phyloP scores from a whole-genome alignment of 768 basidiomycete genomes.

The Lactarius hengduanensis region DNA sequence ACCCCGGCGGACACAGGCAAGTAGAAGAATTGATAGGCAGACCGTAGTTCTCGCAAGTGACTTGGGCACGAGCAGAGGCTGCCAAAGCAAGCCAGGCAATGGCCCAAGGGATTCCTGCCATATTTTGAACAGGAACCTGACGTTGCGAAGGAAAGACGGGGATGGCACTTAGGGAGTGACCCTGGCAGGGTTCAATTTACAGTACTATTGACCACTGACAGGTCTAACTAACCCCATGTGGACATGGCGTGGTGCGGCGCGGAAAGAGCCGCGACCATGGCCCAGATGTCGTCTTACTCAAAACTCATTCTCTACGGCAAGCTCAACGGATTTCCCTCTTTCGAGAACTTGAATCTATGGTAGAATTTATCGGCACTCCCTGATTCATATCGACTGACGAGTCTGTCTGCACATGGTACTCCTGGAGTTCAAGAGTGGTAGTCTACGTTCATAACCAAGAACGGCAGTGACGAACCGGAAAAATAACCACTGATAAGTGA shows the following conservation, averaged over 20 bases:
- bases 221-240: background rate
- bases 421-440: no score
- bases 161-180: background rate
- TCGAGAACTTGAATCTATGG: no score
- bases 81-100: constrained; percentile 1
- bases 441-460: no score
- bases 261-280: background rate
- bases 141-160: background rate
- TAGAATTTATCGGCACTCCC: no score
- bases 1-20: constrained; percentile 81
- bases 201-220: background rate
- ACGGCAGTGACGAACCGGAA: background rate
- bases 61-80: constrained; percentile 26
- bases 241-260: background rate
- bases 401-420: no score
- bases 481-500: background rate
- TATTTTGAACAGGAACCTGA: background rate
- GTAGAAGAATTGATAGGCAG: constrained; percentile 45
- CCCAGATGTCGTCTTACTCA: background rate
- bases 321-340: no score
- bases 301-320: no score
- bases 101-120: constrained; percentile 6
- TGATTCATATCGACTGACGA: no score
- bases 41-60: constrained; percentile 70
- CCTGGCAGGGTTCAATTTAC: background rate